Base-by-base conservation (phyloP, 352 stramenopile genomes). In the Globisporangium spinosum region DNA sequence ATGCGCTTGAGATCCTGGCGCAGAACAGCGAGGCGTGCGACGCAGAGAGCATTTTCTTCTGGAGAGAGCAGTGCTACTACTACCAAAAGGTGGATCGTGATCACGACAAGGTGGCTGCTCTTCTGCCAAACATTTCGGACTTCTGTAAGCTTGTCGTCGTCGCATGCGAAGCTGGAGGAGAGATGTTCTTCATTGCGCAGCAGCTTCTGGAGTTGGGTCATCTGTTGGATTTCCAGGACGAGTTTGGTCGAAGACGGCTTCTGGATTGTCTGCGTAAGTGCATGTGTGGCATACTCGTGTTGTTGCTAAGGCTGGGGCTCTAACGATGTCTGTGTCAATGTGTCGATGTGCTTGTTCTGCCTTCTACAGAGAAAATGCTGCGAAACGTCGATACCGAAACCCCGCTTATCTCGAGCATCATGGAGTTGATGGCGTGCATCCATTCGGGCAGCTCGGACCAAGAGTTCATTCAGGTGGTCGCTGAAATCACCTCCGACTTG, bases 401-500 rank as follows among this genome's bases (percentile, higher is more conserved):
- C 17, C 69, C 78, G 34, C 73, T 91, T 62, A 89, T 91, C 27
- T 74, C 78, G 15, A 77, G 75, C 2, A 82, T 94, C 35, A 91
- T 91, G 78, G 81, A 91, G 62, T 66, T 93, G 59, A 89, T 91
- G 78, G 84, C 84, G 6, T 87, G 81, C 61, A 87, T 91, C 23
- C 84, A 92, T 35, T 79, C 83, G 10, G 73, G 77, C n/a, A 89
- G 74, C 53, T 85, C 80, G 1, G 82, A 93, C 58, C 80, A 88
- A 68, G 84, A 91, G 67, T 94, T 94, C 64, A 82, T 90, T 47
- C 84, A 90, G 57, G 76, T 91, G 2, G 79, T 93, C 1, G 82
- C 85, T 12, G 86, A 94, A 60, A 92, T 91, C 35, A 79, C 86
- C 45, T 89, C 79, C 3, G 86, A 94, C 57, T 65, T 94, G 70